These are phyloP conservation scores for Lepidium campestre DNA, from an alignment of 441 rosid species.

Conservation along the genomic window DNA sequence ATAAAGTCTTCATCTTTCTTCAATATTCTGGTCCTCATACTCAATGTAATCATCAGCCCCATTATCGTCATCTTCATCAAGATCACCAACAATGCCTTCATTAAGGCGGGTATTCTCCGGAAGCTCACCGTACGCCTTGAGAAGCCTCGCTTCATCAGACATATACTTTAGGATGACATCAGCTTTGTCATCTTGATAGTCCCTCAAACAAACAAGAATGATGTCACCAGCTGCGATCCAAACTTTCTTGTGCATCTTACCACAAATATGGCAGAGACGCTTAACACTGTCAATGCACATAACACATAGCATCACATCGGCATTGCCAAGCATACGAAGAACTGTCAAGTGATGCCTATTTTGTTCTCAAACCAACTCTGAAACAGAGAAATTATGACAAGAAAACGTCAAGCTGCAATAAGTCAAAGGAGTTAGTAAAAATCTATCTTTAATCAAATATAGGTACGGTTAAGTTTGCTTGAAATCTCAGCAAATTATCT, in stretches of 20 bases:
- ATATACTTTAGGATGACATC: constrained; percentile 80
- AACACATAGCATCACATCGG: constrained; percentile 61
- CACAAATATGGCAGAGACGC: constrained; percentile 73
- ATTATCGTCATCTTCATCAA: constrained; percentile 72
- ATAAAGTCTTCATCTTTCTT: too few relatives aligned
- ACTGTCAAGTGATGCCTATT: constrained; percentile 20
- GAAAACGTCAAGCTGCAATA: too few relatives aligned
- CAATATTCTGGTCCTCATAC: constrained; percentile 80
- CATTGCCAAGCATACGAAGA: constrained; percentile 73
- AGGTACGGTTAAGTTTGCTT: too few relatives aligned
- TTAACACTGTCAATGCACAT: constrained; percentile 65
- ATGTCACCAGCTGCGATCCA: constrained; percentile 88
- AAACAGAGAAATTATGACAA: too few relatives aligned
- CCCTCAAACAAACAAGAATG: constrained; percentile 73
- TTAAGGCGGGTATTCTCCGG: constrained; percentile 71
- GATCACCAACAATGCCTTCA: constrained; percentile 69
- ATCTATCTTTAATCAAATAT: too few relatives aligned
- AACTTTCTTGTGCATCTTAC: constrained; percentile 87
- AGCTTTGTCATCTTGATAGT: constrained; percentile 82
- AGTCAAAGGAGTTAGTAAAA: too few relatives aligned
- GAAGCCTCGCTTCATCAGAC: constrained; percentile 83
- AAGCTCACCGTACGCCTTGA: constrained; percentile 78
- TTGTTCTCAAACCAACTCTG: too few relatives aligned
- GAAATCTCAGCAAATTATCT: too few relatives aligned
- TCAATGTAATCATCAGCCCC: constrained; percentile 61